Evolutionary conservation across 768 basidiomycete species (phyloP).

Genomic region (Lactarius hatsudake): DNA sequence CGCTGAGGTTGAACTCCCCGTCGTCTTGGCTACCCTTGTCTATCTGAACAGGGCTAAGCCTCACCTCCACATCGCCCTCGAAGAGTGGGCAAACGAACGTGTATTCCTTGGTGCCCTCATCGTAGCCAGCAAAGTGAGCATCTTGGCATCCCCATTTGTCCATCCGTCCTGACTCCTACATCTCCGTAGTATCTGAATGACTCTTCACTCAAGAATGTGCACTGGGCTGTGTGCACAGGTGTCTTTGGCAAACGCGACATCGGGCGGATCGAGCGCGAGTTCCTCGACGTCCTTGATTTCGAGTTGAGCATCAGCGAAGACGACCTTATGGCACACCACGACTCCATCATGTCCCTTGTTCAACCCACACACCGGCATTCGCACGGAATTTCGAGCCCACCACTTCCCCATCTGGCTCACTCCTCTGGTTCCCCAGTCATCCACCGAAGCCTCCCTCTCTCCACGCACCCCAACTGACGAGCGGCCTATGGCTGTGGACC

Average conservation of each 20-base stretch:
- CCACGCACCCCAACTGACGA: constrained; percentile 20
- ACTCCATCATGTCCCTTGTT: constrained; percentile 31
- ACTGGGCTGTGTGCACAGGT: constrained; percentile 79
- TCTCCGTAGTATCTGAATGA: constrained; percentile 72
- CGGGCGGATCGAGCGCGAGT: constrained; percentile 76
- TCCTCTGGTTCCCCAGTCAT: constrained; percentile 9
- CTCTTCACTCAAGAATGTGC: constrained; percentile 81
- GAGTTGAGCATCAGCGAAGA: constrained; percentile 60
- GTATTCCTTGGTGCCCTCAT: constrained; percentile 92
- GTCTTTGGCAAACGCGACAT: constrained; percentile 77
- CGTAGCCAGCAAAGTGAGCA: constrained; percentile 72
- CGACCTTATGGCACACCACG: constrained; percentile 50
- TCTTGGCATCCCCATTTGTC: constrained; percentile 26
- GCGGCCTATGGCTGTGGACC: constrained; percentile 1
- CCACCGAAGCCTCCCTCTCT: constrained; percentile 22
- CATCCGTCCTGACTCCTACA: constrained; percentile 14
- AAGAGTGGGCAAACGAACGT: constrained; percentile 85
- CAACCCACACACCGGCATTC: constrained; percentile 4
- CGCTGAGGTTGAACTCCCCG: constrained; percentile 70
- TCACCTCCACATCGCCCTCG: constrained; percentile 75
- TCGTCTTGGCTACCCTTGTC: constrained; percentile 66
- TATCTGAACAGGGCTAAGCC: constrained; percentile 77
- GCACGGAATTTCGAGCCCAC: not conserved
- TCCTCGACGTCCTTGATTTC: constrained; percentile 74
- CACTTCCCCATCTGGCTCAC: constrained; percentile 14